Conservation (phyloP, 2,329 filamentous ascomycete genomes). For the Alternaria sp. region DNA sequence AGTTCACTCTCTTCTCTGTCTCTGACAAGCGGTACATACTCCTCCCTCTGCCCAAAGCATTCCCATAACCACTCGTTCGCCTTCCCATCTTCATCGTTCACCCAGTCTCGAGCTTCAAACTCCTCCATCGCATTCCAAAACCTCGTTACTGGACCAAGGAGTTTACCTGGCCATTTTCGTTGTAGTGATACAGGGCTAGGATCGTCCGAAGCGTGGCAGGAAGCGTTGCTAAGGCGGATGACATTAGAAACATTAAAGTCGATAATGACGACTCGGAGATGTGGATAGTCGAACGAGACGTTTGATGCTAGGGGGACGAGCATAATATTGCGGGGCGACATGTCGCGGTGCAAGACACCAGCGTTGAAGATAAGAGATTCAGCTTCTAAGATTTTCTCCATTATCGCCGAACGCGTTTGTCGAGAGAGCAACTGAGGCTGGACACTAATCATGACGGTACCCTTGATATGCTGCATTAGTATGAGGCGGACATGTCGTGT, state of each 20-base stretch:
- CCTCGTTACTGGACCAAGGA: not conserved
- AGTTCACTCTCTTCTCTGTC: not conserved
- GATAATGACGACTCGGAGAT: not conserved
- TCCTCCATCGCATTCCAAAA: constrained; percentile 6
- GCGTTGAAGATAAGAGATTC: constrained; percentile 10
- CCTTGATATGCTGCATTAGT: constrained; percentile 4
- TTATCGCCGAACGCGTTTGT: not conserved
- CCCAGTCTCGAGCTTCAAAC: constrained; percentile 3
- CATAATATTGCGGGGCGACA: constrained; percentile 19
- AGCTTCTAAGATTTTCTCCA: constrained; percentile 6
- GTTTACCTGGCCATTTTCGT: not conserved
- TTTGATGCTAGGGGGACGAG: not conserved
- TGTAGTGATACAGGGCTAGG: not conserved
- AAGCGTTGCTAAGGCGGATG: not conserved
- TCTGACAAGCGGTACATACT: constrained; percentile 5
- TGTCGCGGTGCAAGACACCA: constrained; percentile 12
- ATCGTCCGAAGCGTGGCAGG: not conserved
- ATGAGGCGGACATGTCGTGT: constrained; percentile 14
- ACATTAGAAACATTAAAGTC: constrained; percentile 11
- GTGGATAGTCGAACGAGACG: not conserved
- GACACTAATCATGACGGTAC: not conserved
- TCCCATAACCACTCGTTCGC: constrained; percentile 11
- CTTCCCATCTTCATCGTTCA: not conserved
- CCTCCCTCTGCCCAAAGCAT: not conserved
- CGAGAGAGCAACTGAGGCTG: not conserved